These are phyloP conservation scores for Ramularia collo-cygni DNA, from an alignment of 2,329 filamentous ascomycete genomes.

Conservation along the genomic window DNA sequence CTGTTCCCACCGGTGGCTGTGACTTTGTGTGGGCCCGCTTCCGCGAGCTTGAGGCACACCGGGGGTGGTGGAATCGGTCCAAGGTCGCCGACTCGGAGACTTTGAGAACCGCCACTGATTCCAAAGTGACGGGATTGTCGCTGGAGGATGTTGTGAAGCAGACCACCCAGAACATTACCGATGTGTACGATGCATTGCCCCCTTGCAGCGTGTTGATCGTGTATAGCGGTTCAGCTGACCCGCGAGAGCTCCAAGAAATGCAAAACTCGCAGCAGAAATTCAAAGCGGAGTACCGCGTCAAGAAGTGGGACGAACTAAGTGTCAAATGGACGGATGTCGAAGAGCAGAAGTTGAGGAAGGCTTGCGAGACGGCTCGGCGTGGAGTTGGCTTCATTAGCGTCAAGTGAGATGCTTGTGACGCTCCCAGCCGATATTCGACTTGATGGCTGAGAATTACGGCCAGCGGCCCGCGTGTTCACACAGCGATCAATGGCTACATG, in stretches of 20 bases:
- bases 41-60: constrained; percentile 52
- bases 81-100: constrained; percentile 36
- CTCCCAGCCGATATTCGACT: too few species aligned
- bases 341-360: constrained; percentile 51
- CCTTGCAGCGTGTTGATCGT: constrained; percentile 55
- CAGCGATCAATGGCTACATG: background rate
- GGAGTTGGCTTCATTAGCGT: constrained; percentile 55
- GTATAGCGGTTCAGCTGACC: constrained; percentile 59
- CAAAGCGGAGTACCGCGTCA: constrained; percentile 50
- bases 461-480: background rate
- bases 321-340: constrained; percentile 61
- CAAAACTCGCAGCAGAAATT: constrained; percentile 51
- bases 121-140: constrained; percentile 8
- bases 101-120: constrained; percentile 22
- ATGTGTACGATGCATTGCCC: constrained; percentile 51
- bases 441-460: too few species aligned
- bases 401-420: constrained; percentile 42
- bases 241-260: constrained; percentile 49
- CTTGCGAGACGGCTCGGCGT: constrained; percentile 50
- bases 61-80: constrained; percentile 54
- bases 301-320: constrained; percentile 57
- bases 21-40: constrained; percentile 59
- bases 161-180: constrained; percentile 46
- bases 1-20: constrained; percentile 46
- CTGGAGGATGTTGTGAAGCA: constrained; percentile 43